phyloP scores from a whole-genome alignment of 2,329 filamentous ascomycete genomes.

The Karstenula rhodostoma region DNA sequence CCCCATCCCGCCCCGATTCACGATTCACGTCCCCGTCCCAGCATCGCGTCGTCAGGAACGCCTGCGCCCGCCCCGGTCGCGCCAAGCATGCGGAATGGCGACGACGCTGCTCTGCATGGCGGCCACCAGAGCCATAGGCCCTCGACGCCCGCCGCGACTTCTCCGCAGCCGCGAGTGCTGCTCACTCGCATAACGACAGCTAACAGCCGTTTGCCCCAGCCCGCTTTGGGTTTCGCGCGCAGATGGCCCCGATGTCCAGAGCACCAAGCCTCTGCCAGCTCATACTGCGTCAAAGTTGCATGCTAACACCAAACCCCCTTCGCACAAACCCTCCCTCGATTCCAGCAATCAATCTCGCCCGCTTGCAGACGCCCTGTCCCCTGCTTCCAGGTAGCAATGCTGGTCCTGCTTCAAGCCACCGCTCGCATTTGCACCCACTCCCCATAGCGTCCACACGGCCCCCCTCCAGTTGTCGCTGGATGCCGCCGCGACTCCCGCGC shows the following conservation, averaged over 20 bases:
- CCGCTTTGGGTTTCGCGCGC: constrained; percentile 44
- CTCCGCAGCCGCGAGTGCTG: constrained; percentile 46
- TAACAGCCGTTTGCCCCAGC: constrained; percentile 49
- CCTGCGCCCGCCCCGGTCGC: constrained; percentile 30
- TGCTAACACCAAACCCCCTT: constrained; percentile 48
- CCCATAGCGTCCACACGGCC: constrained; percentile 46
- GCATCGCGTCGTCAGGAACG: constrained; percentile 28
- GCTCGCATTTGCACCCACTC: constrained; percentile 42
- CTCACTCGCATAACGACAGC: constrained; percentile 40
- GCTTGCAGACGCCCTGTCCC: constrained; percentile 28
- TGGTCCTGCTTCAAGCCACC: constrained; percentile 40
- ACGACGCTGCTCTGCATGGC: constrained; percentile 22
- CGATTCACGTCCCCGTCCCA: constrained; percentile 7
- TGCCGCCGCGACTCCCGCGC: constrained; percentile 47
- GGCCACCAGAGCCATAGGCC: constrained; percentile 25
- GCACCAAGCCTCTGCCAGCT: constrained; percentile 50
- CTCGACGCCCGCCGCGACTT: constrained; percentile 33
- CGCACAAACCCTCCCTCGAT: constrained; percentile 44
- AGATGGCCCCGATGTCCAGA: constrained; percentile 44
- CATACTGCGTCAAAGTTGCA: constrained; percentile 43
- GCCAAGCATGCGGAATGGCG: constrained; percentile 33
- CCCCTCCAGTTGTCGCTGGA: constrained; percentile 38
- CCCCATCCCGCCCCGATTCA: background rate
- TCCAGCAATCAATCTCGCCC: constrained; percentile 44
- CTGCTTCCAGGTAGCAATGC: constrained; percentile 30